These are phyloP conservation scores for Wallacemonas sp. DNA, from an alignment of 208 protist species.

Conservation along the genomic window DNA sequence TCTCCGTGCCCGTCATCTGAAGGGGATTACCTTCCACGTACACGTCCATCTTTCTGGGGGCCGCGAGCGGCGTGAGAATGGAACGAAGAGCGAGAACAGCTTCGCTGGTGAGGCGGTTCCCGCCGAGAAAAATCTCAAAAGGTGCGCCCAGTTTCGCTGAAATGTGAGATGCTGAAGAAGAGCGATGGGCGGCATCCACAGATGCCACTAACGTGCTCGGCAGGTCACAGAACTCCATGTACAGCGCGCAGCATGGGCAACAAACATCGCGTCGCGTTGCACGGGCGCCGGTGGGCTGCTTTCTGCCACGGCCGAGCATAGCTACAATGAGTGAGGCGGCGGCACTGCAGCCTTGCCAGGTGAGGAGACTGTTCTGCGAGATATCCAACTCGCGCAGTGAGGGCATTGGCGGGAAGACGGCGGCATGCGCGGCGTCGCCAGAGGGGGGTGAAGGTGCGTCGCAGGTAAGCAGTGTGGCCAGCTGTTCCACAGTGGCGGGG, in stretches of 20 bases:
- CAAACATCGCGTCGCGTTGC: too few relatives aligned
- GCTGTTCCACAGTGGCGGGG: slow-evolving; percentile 3
- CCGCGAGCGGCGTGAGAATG: neutral
- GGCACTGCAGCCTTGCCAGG: slow-evolving; percentile 5
- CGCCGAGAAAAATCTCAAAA: slow-evolving; percentile 15
- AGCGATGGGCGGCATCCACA: too few relatives aligned
- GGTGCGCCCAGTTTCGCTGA: too few relatives aligned
- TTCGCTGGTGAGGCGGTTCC: slow-evolving; percentile 6
- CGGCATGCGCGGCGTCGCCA: too few relatives aligned
- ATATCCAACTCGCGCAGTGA: slow-evolving; percentile 10
- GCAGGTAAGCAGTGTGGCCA: slow-evolving; percentile 7
- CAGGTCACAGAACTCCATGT: too few relatives aligned
- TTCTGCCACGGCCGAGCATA: too few relatives aligned
- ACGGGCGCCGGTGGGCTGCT: too few relatives aligned
- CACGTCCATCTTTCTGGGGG: neutral
- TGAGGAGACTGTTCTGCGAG: slow-evolving; percentile 13
- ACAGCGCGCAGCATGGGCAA: too few relatives aligned
- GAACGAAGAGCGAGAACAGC: slow-evolving; percentile 6
- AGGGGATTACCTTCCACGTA: slow-evolving; percentile 27
- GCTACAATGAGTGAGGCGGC: too few relatives aligned
- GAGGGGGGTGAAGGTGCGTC: too few relatives aligned
- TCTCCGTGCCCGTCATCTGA: too few relatives aligned
- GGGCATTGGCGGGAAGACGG: neutral
- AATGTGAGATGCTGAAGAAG: neutral
- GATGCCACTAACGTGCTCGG: too few relatives aligned